These are phyloP conservation scores for Gracilaria vermiculophylla DNA, from an alignment of 23 red algal species.

Conservation along the genomic window DNA sequence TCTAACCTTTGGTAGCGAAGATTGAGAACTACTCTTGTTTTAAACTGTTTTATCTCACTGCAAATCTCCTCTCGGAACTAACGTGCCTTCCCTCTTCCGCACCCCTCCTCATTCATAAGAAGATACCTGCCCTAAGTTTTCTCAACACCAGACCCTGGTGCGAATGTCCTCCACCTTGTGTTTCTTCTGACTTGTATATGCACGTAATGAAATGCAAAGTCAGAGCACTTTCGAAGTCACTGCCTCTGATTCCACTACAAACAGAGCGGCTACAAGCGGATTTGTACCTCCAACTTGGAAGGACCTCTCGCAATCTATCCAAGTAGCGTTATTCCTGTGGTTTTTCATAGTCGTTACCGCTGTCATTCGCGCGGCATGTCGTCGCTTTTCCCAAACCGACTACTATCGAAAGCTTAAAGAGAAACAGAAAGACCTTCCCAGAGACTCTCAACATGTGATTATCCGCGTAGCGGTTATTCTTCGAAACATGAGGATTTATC, in stretches of 20 bases:
- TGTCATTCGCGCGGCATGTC: constrained; percentile 4
- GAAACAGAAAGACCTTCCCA: constrained; percentile 19
- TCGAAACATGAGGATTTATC: constrained; percentile 29
- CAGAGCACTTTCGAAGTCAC: background rate
- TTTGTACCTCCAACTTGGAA: constrained; percentile 57
- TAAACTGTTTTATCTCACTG: background rate
- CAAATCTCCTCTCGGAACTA: background rate
- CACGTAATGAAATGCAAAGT: background rate
- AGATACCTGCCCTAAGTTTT: too few species aligned
- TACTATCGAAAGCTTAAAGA: constrained; percentile 38
- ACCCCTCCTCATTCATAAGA: too few species aligned
- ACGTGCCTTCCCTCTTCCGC: too few species aligned
- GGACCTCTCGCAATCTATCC: constrained; percentile 18
- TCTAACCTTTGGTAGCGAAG: background rate
- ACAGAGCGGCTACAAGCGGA: constrained; percentile 26
- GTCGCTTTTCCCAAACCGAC: constrained; percentile 36
- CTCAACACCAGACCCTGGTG: too few species aligned
- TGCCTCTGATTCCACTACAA: background rate
- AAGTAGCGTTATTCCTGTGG: constrained; percentile 20
- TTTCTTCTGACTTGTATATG: background rate
- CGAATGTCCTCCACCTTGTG: background rate
- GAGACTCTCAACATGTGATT: background rate
- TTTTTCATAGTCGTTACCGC: constrained; percentile 21
- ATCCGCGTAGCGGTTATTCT: background rate
- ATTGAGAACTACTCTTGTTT: background rate